These are phyloP conservation scores for Epichloe elymi DNA, from an alignment of 2,329 filamentous ascomycete genomes.

Conservation along the genomic window DNA sequence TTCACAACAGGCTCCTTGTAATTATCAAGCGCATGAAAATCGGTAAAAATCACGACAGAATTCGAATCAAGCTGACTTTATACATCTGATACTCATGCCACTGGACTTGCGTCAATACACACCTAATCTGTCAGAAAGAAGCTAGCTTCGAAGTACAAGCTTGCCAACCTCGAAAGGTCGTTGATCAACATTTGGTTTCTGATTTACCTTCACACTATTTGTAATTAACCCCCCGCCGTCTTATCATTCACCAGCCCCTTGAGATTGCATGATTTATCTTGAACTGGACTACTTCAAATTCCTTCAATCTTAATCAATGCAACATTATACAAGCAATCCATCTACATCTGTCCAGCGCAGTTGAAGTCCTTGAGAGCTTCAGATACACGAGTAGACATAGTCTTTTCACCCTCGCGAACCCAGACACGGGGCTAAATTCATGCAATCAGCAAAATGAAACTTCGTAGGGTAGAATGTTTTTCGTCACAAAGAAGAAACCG, in stretches of 20 bases:
- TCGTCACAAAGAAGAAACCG: too few relatives aligned
- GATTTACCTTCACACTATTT: too few relatives aligned
- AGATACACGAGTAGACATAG: conserved; percentile 71
- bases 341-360: conserved; percentile 25
- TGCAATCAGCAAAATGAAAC: neutral
- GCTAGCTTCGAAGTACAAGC: too few relatives aligned
- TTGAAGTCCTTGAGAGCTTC: conserved; percentile 88
- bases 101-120: too few relatives aligned
- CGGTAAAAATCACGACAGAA: neutral
- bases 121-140: too few relatives aligned
- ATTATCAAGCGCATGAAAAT: neutral
- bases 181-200: too few relatives aligned
- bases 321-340: neutral
- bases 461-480: too few relatives aligned
- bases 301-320: neutral
- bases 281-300: neutral
- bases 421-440: conserved; percentile 64
- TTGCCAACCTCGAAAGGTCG: too few relatives aligned
- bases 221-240: too few relatives aligned
- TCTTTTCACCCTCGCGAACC: conserved; percentile 96
- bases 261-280: neutral
- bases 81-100: too few relatives aligned
- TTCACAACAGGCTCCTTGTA: neutral
- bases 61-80: neutral
- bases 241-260: neutral